Evolutionary conservation across 2,329 filamentous ascomycete species (phyloP).

Genomic region (Venturia pyrina): DNA sequence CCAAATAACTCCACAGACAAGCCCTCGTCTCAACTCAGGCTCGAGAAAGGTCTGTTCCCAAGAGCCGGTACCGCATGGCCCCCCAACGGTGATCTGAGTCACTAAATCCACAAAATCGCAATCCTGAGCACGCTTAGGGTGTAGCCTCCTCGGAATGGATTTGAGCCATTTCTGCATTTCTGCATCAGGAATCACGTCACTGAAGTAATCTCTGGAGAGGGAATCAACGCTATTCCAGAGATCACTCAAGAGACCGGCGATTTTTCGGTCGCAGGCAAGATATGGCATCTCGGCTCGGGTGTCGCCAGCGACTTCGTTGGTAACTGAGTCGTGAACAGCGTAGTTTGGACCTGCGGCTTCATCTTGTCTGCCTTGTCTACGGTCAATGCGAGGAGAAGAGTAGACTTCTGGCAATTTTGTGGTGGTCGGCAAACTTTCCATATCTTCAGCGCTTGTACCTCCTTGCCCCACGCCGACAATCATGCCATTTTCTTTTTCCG

Average conservation of each 20-base stretch:
- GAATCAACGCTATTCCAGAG: neutral
- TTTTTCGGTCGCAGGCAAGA: neutral
- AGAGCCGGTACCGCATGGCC: neutral
- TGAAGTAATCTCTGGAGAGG: neutral
- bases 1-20: constrained; percentile 9
- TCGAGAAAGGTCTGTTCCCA: constrained; percentile 8
- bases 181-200: neutral
- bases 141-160: neutral
- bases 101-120: neutral
- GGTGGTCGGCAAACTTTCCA: neutral
- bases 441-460: neutral
- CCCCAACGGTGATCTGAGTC: neutral
- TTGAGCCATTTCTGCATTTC: neutral
- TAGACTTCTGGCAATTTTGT: neutral
- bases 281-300: neutral
- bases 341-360: neutral
- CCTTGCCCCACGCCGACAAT: too few relatives aligned
- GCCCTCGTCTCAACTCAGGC: neutral
- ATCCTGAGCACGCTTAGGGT: neutral
- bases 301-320: neutral
- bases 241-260: neutral
- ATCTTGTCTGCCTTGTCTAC: neutral
- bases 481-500: neutral
- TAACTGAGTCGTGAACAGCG: neutral
- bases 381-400: neutral